Base-by-base conservation (phyloP, 2,329 filamentous ascomycete genomes). In the Colletotrichum sp. region DNA sequence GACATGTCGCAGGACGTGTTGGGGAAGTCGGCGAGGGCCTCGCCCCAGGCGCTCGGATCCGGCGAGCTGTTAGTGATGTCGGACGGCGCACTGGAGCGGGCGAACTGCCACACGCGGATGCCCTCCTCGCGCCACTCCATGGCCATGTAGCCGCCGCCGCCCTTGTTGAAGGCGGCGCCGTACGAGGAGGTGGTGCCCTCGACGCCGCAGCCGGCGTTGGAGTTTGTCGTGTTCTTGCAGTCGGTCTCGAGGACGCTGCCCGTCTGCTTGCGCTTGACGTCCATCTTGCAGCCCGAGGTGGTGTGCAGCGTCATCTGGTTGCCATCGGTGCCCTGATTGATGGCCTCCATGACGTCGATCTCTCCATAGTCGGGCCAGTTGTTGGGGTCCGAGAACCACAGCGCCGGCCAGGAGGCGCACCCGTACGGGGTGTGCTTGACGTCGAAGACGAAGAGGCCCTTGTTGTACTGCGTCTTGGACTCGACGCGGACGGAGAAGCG, bases 371-470 rank as follows among this genome's bases (percentile, higher is more conserved):
- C 79, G 5, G 93, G 92, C 93, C 92, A 93, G 84, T 92, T 89
- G 78, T 81, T 83, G 1, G 87, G 85, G 81, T 94, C 93, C 0
- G 88, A 87, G 8, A 94, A 86, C 93, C 93, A 94, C 13, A 95
- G 87, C 0, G 93, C 89, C 3, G 92, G 91, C 93, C 91, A 94
- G 26, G 89, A 91, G 5, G 88, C 91, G 80, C 92, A 94, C 57
- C 91, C 92, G 79, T 87, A 90, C 0, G 92, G 92, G 0, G 90
- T 90, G 83, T 94, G 92, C 76, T 89, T 87, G 78, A 94, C 86
- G 80, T 94, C 92, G 79, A 94, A 94, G 79, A 94, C 85, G 84
- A 94, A 94, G n/a, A 94, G 89, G 0, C 92, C 92, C n/a, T 81
- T 84, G 79, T 91, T 83, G 83, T 93, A 94, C 60, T 89, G 89